Percentiles rank a stretch among this genome's conserved stretches.
Evolutionary conservation across 2,329 filamentous ascomycete species (phyloP).

Genomic region (Botrytis hyacinthi): DNA sequence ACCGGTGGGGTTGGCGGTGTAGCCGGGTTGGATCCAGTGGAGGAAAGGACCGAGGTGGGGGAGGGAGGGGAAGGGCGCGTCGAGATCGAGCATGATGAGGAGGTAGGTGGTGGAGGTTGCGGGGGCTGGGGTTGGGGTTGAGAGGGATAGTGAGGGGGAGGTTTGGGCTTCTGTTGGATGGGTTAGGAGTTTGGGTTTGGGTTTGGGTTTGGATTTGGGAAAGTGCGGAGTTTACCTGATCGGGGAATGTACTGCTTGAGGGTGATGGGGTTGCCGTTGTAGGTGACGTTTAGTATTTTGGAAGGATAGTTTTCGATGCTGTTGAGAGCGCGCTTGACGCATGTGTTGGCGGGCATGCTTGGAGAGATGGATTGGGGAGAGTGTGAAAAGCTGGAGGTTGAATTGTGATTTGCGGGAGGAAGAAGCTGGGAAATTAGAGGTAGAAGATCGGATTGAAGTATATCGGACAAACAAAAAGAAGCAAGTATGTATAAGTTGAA

Average conservation of each 20-base stretch:
- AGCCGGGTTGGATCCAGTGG: conserved; percentile 48
- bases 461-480: neutral
- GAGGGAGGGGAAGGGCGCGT: conserved; percentile 47
- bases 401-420: neutral
- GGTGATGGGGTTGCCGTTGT: conserved; percentile 35
- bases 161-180: conserved; percentile 28
- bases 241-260: conserved; percentile 39
- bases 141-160: conserved; percentile 22
- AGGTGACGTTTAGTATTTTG: conserved; percentile 39
- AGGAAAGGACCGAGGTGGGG: conserved; percentile 46
- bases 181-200: neutral
- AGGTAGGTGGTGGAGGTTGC: conserved; percentile 40
- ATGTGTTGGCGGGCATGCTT: conserved; percentile 22
- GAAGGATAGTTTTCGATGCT: conserved; percentile 33
- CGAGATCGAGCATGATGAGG: conserved; percentile 46
- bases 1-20: neutral
- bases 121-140: neutral
- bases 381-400: neutral
- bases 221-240: conserved; percentile 31
- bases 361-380: neutral
- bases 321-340: conserved; percentile 12
- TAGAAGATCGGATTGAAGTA: neutral
- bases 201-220: neutral
- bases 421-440: neutral
- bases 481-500: neutral